A percentile compares a stretch with the other conserved stretches of the same genome.
Conservation (phyloP, 441 rosid genomes). For the Jatropha multifida region DNA sequence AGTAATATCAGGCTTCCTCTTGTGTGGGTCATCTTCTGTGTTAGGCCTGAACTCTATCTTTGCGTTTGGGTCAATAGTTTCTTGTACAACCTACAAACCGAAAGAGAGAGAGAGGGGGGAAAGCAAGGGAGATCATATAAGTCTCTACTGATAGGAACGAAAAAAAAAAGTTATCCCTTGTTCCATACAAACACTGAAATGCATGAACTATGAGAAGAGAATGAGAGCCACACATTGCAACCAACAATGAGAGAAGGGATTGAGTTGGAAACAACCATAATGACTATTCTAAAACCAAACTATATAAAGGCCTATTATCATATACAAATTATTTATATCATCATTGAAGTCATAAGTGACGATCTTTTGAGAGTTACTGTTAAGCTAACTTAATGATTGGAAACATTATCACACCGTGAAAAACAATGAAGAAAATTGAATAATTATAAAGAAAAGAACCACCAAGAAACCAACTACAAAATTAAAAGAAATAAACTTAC, state of each 20-base stretch:
- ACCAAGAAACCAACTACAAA: not conserved
- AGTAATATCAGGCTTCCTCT: constrained; percentile 91
- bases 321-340: not conserved
- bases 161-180: not conserved
- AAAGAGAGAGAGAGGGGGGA: not conserved
- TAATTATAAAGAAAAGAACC: not conserved
- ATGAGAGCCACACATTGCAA: not conserved
- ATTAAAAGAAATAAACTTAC: constrained; percentile 31
- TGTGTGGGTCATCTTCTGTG: constrained; percentile 98
- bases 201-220: not conserved
- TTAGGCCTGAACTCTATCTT: constrained; percentile 85
- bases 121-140: too few species aligned
- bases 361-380: not conserved
- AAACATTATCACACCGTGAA: not conserved
- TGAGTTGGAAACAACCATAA: not conserved
- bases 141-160: not conserved
- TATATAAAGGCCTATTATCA: not conserved
- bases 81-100: constrained; percentile 78
- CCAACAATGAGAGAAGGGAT: not conserved
- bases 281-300: not conserved
- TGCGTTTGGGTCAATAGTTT: constrained; percentile 90
- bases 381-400: not conserved
- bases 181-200: too few species aligned
- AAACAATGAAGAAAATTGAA: not conserved
- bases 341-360: not conserved